These are phyloP conservation scores for Saturnispora gosingensis DNA, from an alignment of 805 yeast species.

Conservation along the genomic window DNA sequence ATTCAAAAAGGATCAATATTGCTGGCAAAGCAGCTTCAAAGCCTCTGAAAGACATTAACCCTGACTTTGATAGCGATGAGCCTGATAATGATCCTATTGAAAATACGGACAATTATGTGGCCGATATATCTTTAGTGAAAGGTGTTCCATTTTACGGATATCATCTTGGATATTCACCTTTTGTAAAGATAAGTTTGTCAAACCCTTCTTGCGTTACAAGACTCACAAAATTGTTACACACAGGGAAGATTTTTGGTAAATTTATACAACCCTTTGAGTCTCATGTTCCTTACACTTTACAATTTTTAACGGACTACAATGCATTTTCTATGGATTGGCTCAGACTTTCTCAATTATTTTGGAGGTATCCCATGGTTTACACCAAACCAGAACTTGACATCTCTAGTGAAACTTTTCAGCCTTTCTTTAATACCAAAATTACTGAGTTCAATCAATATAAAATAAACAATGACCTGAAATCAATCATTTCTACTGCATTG, in stretches of 20 bases:
- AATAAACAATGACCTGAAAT: conserved; percentile 26
- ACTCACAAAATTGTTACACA: conserved; percentile 39
- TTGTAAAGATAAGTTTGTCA: conserved; percentile 58
- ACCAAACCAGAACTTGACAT: neutral
- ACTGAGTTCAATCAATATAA: conserved; percentile 19
- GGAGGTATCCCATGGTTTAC: conserved; percentile 44
- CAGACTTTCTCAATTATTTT: conserved; percentile 35
- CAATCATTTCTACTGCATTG: conserved; percentile 22
- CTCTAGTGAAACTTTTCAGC: conserved; percentile 10
- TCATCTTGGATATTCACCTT: conserved; percentile 52
- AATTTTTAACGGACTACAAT: conserved; percentile 76
- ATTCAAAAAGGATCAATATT: neutral
- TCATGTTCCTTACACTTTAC: conserved; percentile 69
- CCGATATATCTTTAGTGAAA: conserved; percentile 54
- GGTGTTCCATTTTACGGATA: conserved; percentile 84
- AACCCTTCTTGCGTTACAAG: conserved; percentile 53
- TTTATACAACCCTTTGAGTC: conserved; percentile 56
- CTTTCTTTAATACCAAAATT: conserved; percentile 19
- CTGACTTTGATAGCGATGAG: conserved; percentile 11
- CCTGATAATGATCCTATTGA: conserved; percentile 1
- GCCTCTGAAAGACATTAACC: conserved; percentile 8
- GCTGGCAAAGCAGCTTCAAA: neutral
- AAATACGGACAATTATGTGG: conserved; percentile 31
- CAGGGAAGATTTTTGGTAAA: conserved; percentile 33
- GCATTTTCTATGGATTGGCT: conserved; percentile 81